phyloP scores from a whole-genome alignment of 352 stramenopile genomes.

The Pythium chondricola region DNA sequence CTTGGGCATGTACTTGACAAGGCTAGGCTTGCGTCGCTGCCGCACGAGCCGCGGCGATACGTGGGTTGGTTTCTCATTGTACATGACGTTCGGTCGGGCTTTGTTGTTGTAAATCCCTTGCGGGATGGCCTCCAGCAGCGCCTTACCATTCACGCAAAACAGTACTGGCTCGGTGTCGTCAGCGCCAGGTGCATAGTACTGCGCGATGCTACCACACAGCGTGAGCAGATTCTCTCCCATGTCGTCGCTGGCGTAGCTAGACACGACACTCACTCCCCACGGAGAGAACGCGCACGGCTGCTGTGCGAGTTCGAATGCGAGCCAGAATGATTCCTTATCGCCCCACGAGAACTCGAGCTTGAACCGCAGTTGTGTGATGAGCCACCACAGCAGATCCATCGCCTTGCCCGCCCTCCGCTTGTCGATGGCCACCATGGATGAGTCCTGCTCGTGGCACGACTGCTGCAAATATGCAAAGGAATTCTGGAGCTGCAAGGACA shows the following conservation, averaged over 20 bases:
- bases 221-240: constrained; percentile 42
- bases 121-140: constrained; percentile 40
- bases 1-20: too few species aligned
- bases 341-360: constrained; percentile 51
- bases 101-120: constrained; percentile 12
- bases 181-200: constrained; percentile 42
- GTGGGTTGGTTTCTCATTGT: constrained; percentile 43
- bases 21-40: too few species aligned
- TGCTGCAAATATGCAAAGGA: constrained; percentile 31
- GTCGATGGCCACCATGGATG: constrained; percentile 39
- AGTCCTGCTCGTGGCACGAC: constrained; percentile 46
- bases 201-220: constrained; percentile 56
- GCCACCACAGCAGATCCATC: constrained; percentile 34
- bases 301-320: constrained; percentile 41
- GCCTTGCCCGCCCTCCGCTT: constrained; percentile 27
- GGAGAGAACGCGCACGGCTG: constrained; percentile 56
- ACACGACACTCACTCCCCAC: constrained; percentile 47
- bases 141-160: constrained; percentile 52
- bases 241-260: constrained; percentile 35
- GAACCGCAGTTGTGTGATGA: constrained; percentile 50
- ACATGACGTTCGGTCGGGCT: constrained; percentile 24
- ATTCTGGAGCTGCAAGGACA: too few species aligned
- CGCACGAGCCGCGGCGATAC: constrained; percentile 43
- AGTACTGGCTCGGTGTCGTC: constrained; percentile 21
- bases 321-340: constrained; percentile 27